Evolutionary conservation across 768 basidiomycete species (phyloP), one percentile per base, ranked within the genome.

Genomic region (Gautieria morchelliformis): DNA sequence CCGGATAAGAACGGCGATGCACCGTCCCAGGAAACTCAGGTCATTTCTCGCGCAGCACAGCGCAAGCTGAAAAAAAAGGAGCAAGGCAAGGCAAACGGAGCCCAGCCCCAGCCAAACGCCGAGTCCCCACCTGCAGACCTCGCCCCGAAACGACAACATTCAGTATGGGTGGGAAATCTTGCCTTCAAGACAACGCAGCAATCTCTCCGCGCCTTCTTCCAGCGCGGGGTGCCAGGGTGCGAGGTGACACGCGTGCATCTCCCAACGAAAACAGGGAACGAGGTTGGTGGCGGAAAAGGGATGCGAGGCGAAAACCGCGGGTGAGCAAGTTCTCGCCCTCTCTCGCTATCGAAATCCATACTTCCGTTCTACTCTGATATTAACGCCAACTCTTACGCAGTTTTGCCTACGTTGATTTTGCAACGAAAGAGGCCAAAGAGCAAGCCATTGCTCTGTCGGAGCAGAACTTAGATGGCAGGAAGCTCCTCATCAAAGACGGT

Each of bases 361-460:
- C 1, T 37, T 37, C 35, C 35, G 2, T 9, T 14, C 35, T 10
- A n/a, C 61, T 62, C 45, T 59, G 67, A 62, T 67, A 63, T 62
- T 53, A 46, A 60, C 33, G 22, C 39, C n/a, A 42, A 33, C 41
- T 49, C 52, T 10, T 15, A 2, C 15, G 39, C 15, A 97, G 95
- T 40, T 99, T 93, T 69, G 96, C 96, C 39, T 97, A 97, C 72
- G 88, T 98, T 58, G 95, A 98, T 71, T 96, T 98, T 68, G 78
- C 82, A 3, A 85, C 85, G 1, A 71, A 78, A 0, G 89, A 93
- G 33, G 83, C 80, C 12, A 89, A 95, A 66, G 66, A 65, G 4
- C 72, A 78, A 44, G 95, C 93, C 32, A 87, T 97, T 60, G 75
- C 81, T 4, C 73, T 87, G 44, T 91, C 92, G 4, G 96, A 99